Percentiles rank a stretch among this genome's conserved stretches.
These are phyloP conservation scores for Spathaspora gorwiae DNA, from an alignment of 805 yeast genomes.

Conservation along the genomic window DNA sequence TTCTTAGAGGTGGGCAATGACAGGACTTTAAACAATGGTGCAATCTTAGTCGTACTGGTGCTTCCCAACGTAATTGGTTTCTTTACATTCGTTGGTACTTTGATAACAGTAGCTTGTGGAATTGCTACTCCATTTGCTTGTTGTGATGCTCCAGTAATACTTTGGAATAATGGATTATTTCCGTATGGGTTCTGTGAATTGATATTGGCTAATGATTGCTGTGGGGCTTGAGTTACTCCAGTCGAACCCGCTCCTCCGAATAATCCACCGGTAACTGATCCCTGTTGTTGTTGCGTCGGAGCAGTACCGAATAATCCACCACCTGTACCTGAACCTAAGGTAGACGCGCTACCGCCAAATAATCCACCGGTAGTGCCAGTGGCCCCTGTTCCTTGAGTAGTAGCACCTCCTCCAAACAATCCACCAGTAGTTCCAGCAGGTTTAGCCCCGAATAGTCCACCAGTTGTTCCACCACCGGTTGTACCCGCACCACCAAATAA, in stretches of 20 bases:
- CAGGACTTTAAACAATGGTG: conserved; percentile 44
- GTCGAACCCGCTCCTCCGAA: conserved; percentile 1
- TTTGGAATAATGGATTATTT: conserved; percentile 61
- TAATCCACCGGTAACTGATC: conserved; percentile 1
- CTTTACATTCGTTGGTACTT: conserved; percentile 27
- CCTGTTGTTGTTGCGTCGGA: conserved; percentile 16
- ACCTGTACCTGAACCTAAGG: neutral
- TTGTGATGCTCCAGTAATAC: conserved; percentile 25
- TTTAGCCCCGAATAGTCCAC: conserved; percentile 43
- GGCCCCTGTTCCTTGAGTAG: neutral
- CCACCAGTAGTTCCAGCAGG: conserved; percentile 26
- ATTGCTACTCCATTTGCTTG: conserved; percentile 7
- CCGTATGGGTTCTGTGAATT: conserved; percentile 67
- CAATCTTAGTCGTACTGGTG: conserved; percentile 54
- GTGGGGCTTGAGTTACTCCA: conserved; percentile 13
- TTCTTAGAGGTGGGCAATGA: conserved; percentile 13
- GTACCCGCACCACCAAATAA: conserved; percentile 4
- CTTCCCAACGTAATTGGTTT: conserved; percentile 52
- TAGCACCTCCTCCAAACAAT: conserved; percentile 30
- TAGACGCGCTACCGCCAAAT: conserved; percentile 8
- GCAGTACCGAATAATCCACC: conserved; percentile 5
- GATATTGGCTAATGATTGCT: conserved; percentile 24
- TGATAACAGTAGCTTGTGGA: conserved; percentile 26
- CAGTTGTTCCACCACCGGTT: conserved; percentile 26
- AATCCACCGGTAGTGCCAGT: conserved; percentile 12